Percentiles rank a stretch among this genome's conserved stretches.
Conservation (phyloP, 305 asterid species). For the Rubia tinctorum region DNA sequence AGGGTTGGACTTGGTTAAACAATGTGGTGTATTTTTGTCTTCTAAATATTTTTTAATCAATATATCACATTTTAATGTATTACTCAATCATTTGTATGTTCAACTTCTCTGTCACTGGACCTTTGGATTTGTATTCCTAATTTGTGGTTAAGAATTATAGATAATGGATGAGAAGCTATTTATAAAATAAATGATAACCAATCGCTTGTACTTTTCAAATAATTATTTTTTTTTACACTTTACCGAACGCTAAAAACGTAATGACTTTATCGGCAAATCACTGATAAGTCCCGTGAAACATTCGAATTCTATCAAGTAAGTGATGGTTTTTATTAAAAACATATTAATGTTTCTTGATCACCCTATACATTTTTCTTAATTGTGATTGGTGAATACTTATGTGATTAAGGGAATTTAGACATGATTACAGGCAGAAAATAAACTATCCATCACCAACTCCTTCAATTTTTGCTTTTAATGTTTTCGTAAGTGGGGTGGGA, state of each 20-base stretch:
- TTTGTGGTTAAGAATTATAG: background rate
- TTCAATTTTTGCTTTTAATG: background rate
- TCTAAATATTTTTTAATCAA: background rate
- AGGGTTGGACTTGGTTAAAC: constrained; percentile 9
- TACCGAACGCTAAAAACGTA: too few relatives aligned
- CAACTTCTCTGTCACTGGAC: constrained; percentile 2
- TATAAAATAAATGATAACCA: too few relatives aligned
- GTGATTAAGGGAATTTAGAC: background rate
- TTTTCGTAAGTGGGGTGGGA: background rate
- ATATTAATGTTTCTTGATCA: too few relatives aligned
- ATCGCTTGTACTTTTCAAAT: too few relatives aligned
- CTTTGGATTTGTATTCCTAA: background rate
- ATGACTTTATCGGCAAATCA: too few relatives aligned
- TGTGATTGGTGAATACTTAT: background rate
- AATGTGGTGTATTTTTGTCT: background rate
- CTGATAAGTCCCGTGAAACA: too few relatives aligned
- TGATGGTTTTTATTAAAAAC: too few relatives aligned
- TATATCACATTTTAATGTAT: too few relatives aligned
- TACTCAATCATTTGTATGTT: too few relatives aligned
- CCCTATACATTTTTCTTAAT: background rate
- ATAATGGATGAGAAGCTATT: too few relatives aligned
- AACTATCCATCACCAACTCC: background rate
- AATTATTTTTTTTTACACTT: too few relatives aligned
- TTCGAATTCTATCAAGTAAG: too few relatives aligned
- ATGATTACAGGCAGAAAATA: background rate